Evolutionary conservation across 2,329 filamentous ascomycete species (phyloP), one percentile per base, ranked within the genome.

Genomic region (Aspergillus sp.): DNA sequence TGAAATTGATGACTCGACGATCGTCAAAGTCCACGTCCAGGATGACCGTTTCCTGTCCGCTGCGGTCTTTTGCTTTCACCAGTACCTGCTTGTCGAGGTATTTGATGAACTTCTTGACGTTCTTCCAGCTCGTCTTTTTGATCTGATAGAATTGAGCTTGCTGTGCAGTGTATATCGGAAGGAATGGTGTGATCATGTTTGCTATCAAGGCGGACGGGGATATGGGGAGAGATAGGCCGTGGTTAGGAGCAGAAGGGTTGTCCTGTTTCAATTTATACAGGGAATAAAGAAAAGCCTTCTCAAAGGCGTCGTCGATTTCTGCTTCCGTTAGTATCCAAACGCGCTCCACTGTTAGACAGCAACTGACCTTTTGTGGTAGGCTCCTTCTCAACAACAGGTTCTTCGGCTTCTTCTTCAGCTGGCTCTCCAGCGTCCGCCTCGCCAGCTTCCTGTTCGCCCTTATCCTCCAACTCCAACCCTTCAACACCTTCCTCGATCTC

Each of bases 51-150:
- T 89, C 86, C 37, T 86, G 82, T 4, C 85, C 84, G 60, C 82
- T 84, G 37, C 84, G 80, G 50, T 89, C 86, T 68, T 89, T 89
- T 46, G 80, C 81, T 66, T 86, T 88, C 63, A 88, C 71, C n/a
- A 89, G 75, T 17, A 78, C 70, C 48, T 84, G 76, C 70, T 89
- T 89, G 70, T 89, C 86, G 9, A 90, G 76, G 53, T 83, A 77
- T 65, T 89, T 89, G 72, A 89, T 82, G 69, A 89, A 89, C 63
- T 88, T 89, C 67, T 85, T 86, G 59, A 86, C 81, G 60, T 84
- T 89, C 73, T 89, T 89, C 84, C 84, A 89, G 60, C 83, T 86
- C 3, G 86, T 86, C 73, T 89, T 89, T 68, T 89, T 89, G 71
- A 89, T 87, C 62, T 86, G 84, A 52, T 86, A 81, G 59, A 79